A percentile compares a stretch with the other conserved stretches of the same genome.
Evolutionary conservation across 169 alveolate species (phyloP).

Genomic region (Cryptosporidium felis): DNA sequence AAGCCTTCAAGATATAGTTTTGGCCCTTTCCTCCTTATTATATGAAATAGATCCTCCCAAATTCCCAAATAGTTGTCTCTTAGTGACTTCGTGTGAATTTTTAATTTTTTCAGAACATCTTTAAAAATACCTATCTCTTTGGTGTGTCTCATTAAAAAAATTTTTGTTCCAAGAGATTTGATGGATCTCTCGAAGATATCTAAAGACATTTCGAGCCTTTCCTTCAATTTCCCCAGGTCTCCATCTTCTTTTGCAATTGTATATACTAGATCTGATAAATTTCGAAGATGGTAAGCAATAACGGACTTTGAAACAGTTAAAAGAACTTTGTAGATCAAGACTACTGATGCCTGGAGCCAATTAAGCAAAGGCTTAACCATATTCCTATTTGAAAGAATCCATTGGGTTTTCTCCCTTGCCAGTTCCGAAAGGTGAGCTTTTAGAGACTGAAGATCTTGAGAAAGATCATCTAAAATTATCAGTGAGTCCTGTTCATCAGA

Average conservation of each 20-base stretch:
- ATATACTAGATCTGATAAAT: background rate
- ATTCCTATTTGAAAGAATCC: conserved; percentile 17
- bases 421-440: background rate
- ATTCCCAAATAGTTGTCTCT: background rate
- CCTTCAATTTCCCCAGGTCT: background rate
- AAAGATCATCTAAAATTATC: conserved; percentile 20
- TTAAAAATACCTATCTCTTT: background rate
- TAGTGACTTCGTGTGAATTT: background rate
- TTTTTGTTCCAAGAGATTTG: background rate
- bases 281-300: conserved; percentile 7
- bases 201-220: background rate
- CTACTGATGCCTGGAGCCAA: conserved; percentile 22
- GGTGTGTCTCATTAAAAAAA: background rate
- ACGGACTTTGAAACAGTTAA: conserved; percentile 20
- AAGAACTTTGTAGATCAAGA: background rate
- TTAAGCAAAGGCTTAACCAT: background rate
- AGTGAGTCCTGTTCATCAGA: conserved; percentile 5
- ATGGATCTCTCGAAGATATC: background rate
- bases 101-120: background rate
- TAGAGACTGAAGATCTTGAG: conserved; percentile 7
- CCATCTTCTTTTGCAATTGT: background rate
- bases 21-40: background rate
- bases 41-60: background rate
- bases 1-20: background rate
- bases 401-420: background rate